Evolutionary conservation across 2,329 filamentous ascomycete genomes (phyloP).

Genomic region (Nectriaceae sp.): DNA sequence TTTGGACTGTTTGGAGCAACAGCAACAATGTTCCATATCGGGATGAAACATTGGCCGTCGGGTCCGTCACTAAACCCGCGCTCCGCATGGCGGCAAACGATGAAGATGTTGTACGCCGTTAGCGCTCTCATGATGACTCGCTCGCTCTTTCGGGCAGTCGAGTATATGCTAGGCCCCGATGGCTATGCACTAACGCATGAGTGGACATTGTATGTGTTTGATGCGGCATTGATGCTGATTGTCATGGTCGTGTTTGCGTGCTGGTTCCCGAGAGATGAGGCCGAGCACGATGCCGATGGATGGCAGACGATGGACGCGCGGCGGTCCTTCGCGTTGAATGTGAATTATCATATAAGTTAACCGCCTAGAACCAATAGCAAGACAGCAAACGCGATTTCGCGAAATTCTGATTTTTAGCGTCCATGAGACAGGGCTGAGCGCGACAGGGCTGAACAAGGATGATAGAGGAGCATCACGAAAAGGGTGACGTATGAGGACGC

Average conservation of each 20-base stretch:
- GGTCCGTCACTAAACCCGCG: constrained; percentile 11
- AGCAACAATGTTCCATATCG: constrained; percentile 50
- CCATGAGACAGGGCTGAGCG: too few species aligned
- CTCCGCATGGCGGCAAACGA: constrained; percentile 36
- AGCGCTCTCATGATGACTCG: constrained; percentile 44
- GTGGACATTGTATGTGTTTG: constrained; percentile 46
- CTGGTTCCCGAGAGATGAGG: constrained; percentile 19
- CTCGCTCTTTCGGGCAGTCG: constrained; percentile 49
- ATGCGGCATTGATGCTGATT: constrained; percentile 30
- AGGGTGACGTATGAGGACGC: too few species aligned
- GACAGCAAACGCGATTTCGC: not conserved
- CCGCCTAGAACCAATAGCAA: not conserved
- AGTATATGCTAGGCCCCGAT: constrained; percentile 45
- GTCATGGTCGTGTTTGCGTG: constrained; percentile 21
- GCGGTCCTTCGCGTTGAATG: constrained; percentile 7
- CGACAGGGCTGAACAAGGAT: too few species aligned
- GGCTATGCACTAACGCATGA: constrained; percentile 44
- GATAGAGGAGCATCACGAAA: too few species aligned
- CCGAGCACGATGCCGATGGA: constrained; percentile 1
- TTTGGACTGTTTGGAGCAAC: constrained; percentile 57
- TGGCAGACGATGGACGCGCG: constrained; percentile 11
- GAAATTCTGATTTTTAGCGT: too few species aligned
- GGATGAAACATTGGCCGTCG: constrained; percentile 24
- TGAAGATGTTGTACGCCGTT: constrained; percentile 39
- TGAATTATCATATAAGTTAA: too few species aligned